phyloP scores from a whole-genome alignment of 257 asterid species.

The Solanum verrucosum region DNA sequence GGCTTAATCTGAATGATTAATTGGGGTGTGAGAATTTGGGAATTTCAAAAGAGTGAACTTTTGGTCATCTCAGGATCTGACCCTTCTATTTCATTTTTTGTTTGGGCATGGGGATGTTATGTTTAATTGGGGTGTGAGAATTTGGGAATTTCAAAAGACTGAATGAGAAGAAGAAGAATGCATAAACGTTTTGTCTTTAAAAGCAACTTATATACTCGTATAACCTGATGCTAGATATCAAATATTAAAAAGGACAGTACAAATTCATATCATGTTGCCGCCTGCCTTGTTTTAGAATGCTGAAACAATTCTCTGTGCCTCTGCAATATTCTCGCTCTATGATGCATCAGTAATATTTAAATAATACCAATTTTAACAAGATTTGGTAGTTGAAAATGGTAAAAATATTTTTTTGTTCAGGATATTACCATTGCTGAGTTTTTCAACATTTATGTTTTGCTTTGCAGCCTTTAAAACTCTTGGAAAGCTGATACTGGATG shows the following conservation, averaged over 20 bases:
- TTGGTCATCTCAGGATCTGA: neutral
- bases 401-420: neutral
- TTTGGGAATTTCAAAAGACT: neutral
- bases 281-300: neutral
- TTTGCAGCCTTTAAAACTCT: conserved; percentile 69
- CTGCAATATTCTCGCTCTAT: neutral
- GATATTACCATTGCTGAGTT: neutral
- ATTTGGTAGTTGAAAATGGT: neutral
- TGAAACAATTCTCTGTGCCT: neutral
- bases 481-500: conserved; percentile 84
- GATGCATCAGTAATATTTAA: neutral
- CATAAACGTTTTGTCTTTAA: neutral
- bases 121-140: neutral
- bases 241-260: neutral
- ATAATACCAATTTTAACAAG: neutral
- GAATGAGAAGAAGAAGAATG: neutral
- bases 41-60: neutral
- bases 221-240: neutral
- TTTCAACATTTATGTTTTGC: neutral
- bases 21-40: neutral
- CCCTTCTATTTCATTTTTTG: neutral
- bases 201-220: neutral
- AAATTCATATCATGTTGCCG: neutral
- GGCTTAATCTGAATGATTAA: neutral
- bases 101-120: neutral